A percentile compares a stretch with the other conserved stretches of the same genome.
phyloP scores from a whole-genome alignment of 805 yeast species.

The Candida chilensis region DNA sequence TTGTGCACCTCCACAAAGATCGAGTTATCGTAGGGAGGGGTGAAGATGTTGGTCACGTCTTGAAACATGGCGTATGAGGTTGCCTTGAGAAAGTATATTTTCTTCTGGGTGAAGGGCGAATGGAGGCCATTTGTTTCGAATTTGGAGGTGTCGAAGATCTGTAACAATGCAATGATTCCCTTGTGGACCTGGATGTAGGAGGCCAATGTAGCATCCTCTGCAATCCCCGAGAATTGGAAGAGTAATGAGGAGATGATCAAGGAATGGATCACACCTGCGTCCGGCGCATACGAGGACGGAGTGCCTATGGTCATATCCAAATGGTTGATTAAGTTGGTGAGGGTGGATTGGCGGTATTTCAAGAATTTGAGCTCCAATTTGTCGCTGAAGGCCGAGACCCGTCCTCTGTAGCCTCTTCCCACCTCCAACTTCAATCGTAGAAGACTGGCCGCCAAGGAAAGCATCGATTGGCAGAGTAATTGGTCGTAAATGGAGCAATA shows the following conservation, averaged over 20 bases:
- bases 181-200: constrained; percentile 1
- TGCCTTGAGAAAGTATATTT: too few species aligned
- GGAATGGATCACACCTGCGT: background rate
- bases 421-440: background rate
- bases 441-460: too few species aligned
- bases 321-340: background rate
- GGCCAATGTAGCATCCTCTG: background rate
- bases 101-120: too few species aligned
- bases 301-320: background rate
- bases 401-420: background rate
- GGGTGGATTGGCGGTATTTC: background rate
- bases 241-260: background rate
- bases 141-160: too few species aligned
- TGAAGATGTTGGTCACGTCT: background rate
- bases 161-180: background rate
- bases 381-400: background rate
- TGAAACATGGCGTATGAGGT: too few species aligned
- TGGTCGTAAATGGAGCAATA: too few species aligned
- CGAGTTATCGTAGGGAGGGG: background rate
- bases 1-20: background rate
- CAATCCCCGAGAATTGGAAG: background rate
- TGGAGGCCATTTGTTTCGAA: too few species aligned
- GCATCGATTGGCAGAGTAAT: too few species aligned
- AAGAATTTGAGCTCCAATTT: background rate
- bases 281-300: background rate